Conservation (phyloP, 2,329 filamentous ascomycete genomes). For the Cryphonectria parasitica region DNA sequence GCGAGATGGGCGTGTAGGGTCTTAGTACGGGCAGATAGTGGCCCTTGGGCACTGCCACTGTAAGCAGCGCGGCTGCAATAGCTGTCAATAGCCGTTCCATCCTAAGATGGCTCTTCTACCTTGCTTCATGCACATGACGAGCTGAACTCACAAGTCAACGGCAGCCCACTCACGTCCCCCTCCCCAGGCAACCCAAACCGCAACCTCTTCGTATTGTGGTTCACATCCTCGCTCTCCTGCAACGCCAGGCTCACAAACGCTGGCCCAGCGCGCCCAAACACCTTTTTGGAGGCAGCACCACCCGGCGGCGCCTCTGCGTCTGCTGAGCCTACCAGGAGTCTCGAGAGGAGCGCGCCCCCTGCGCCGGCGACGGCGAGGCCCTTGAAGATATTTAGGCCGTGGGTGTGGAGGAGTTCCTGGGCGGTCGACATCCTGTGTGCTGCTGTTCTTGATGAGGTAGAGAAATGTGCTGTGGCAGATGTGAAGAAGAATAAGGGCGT, state of each 20-base stretch:
- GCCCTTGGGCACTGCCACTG: slow-evolving; percentile 61
- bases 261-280: slow-evolving; percentile 36
- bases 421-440: slow-evolving; percentile 19
- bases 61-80: slow-evolving; percentile 57
- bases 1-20: slow-evolving; percentile 67
- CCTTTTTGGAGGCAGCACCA: slow-evolving; percentile 16
- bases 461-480: not conserved
- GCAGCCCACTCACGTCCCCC: slow-evolving; percentile 52
- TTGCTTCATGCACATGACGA: not conserved
- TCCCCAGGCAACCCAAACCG: slow-evolving; percentile 58
- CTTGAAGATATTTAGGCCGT: slow-evolving; percentile 23
- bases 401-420: slow-evolving; percentile 18
- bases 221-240: slow-evolving; percentile 56
- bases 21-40: slow-evolving; percentile 62
- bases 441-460: not conserved
- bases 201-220: slow-evolving; percentile 62
- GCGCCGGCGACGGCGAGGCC: slow-evolving; percentile 22
- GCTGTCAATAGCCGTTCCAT: not conserved
- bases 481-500: slow-evolving; percentile 9
- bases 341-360: slow-evolving; percentile 22
- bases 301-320: slow-evolving; percentile 11
- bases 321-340: slow-evolving; percentile 20
- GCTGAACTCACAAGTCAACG: slow-evolving; percentile 49
- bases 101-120: not conserved
- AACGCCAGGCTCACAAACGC: slow-evolving; percentile 53